Percentiles rank a stretch among this genome's conserved stretches.
Evolutionary conservation across 192 early-diverging fungal species (phyloP).

Genomic region (Coemansia sp.): DNA sequence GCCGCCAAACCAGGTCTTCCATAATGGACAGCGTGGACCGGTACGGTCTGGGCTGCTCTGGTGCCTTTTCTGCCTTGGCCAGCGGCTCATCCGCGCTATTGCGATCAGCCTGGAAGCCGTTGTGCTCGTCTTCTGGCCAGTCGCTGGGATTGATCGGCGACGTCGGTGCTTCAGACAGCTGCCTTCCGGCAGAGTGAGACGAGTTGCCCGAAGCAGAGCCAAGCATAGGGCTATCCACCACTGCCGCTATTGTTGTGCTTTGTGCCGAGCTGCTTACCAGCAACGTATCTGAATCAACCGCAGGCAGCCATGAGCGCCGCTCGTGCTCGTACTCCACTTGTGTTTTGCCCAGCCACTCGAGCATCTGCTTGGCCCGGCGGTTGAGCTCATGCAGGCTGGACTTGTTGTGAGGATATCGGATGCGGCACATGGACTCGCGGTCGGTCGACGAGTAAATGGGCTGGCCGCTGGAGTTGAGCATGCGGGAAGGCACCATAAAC

Average conservation of each 20-base stretch:
- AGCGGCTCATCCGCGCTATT: not conserved
- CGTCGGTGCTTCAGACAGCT: conserved; percentile 42
- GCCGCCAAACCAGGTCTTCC: conserved; percentile 47
- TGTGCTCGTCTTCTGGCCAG: conserved; percentile 46
- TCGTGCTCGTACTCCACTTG: conserved; percentile 52
- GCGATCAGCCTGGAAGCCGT: not conserved
- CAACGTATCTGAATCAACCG: not conserved
- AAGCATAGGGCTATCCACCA: not conserved
- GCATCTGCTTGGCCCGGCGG: conserved; percentile 50
- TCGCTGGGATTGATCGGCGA: conserved; percentile 44
- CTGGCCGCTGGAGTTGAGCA: conserved; percentile 42
- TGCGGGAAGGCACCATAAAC: conserved; percentile 30
- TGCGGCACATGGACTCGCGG: conserved; percentile 42
- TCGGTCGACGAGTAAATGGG: conserved; percentile 43
- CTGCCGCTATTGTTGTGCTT: not conserved
- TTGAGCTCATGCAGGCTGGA: conserved; percentile 36
- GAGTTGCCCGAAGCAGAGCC: too few species aligned
- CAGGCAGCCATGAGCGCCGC: conserved; percentile 17
- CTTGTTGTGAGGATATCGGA: conserved; percentile 40
- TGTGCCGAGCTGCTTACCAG: not conserved
- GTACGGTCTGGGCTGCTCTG: conserved; percentile 6
- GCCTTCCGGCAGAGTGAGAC: conserved; percentile 2
- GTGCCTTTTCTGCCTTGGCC: not conserved
- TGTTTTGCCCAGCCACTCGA: conserved; percentile 52
- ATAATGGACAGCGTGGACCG: conserved; percentile 43